These are phyloP conservation scores for Trichophaea hybrida DNA, from an alignment of 2,329 filamentous ascomycete species.

Conservation along the genomic window DNA sequence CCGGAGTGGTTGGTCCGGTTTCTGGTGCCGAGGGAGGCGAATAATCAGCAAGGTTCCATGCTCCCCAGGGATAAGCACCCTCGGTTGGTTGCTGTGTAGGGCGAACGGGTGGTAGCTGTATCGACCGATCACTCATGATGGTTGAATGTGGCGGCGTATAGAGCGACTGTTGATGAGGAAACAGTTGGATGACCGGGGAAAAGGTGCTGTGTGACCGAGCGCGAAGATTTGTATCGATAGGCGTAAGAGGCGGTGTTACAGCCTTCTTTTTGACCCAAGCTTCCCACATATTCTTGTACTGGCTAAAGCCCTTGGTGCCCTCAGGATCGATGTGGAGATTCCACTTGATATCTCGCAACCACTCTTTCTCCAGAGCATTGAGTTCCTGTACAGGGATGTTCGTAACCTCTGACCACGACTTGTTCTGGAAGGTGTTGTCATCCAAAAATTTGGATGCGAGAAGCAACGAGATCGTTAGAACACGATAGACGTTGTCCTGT, in stretches of 20 bases:
- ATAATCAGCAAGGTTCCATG: conserved; percentile 31
- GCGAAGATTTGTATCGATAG: conserved; percentile 51
- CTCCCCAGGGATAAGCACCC: conserved; percentile 33
- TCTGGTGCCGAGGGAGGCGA: conserved; percentile 42
- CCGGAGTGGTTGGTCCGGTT: conserved; percentile 41
- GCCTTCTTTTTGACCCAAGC: conserved; percentile 40
- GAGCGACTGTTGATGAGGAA: conserved; percentile 36
- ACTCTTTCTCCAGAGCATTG: conserved; percentile 74
- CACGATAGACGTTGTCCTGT: conserved; percentile 49
- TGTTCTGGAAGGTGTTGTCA: conserved; percentile 95
- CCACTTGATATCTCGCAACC: conserved; percentile 72
- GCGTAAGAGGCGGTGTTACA: conserved; percentile 35
- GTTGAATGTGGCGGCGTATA: conserved; percentile 24
- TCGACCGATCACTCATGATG: conserved; percentile 27
- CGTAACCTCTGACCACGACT: conserved; percentile 90
- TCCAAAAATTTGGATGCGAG: conserved; percentile 91
- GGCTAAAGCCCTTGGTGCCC: conserved; percentile 54
- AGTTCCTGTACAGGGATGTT: conserved; percentile 72
- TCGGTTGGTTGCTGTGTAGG: conserved; percentile 31
- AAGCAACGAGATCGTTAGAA: conserved; percentile 70
- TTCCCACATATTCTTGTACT: conserved; percentile 53
- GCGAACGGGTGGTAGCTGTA: conserved; percentile 25
- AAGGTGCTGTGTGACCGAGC: conserved; percentile 37
- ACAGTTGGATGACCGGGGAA: conserved; percentile 36
- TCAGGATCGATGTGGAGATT: conserved; percentile 74